Percentiles rank a stretch among this genome's conserved stretches.
Evolutionary conservation across 257 asterid species (phyloP).

Genomic region (Solanum pennellii): DNA sequence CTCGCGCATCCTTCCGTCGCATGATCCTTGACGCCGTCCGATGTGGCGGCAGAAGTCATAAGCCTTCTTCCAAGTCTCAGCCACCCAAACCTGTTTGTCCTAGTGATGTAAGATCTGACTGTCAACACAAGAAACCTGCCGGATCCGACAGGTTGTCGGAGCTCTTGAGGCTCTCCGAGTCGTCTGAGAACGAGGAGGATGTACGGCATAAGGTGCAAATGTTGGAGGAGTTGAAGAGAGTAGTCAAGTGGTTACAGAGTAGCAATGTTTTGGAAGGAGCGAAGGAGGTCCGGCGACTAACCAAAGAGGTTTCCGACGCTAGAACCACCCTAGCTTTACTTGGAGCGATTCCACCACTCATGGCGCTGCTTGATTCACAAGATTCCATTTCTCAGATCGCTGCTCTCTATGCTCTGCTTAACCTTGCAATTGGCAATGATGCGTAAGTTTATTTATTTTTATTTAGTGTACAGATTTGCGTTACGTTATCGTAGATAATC

Average conservation of each 20-base stretch:
- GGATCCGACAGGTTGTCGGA: slow-evolving; percentile 68
- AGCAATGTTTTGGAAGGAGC: slow-evolving; percentile 55
- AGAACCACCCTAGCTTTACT: slow-evolving; percentile 64
- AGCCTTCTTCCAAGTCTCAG: slow-evolving; percentile 1
- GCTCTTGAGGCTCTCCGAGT: slow-evolving; percentile 51
- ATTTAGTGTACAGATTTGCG: neutral
- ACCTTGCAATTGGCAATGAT: slow-evolving; percentile 22
- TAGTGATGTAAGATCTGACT: slow-evolving; percentile 5
- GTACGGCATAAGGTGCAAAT: slow-evolving; percentile 45
- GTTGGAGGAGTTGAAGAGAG: slow-evolving; percentile 46
- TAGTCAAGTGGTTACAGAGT: slow-evolving; percentile 14
- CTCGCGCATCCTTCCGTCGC: slow-evolving; percentile 21
- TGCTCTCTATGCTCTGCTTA: slow-evolving; percentile 77
- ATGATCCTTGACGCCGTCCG: slow-evolving; percentile 56
- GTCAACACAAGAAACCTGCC: neutral
- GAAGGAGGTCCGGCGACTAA: slow-evolving; percentile 54
- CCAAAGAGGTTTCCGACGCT: slow-evolving; percentile 52
- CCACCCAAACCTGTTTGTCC: neutral
- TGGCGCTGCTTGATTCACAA: slow-evolving; percentile 42
- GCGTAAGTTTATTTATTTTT: neutral
- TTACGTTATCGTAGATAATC: neutral
- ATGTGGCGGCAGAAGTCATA: slow-evolving; percentile 42
- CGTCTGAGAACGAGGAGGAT: slow-evolving; percentile 56
- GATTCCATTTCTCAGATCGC: slow-evolving; percentile 50
- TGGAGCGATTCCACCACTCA: slow-evolving; percentile 86